These are phyloP conservation scores for Lophium mytilinum DNA, from an alignment of 495 filamentous ascomycete species.

Conservation along the genomic window DNA sequence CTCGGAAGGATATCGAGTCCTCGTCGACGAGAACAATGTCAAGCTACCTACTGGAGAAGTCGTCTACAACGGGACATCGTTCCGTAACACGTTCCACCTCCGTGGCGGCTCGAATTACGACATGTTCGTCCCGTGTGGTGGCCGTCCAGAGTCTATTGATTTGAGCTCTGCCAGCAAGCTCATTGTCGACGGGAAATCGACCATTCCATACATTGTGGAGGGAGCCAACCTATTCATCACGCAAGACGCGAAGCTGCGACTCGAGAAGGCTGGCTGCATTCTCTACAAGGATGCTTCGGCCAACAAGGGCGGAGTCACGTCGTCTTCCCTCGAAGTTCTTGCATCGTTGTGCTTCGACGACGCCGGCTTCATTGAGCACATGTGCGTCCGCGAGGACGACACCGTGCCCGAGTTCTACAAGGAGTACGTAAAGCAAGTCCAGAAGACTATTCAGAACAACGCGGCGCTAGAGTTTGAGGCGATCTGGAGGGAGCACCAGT, in stretches of 20 bases:
- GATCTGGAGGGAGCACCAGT: slow-evolving; percentile 88
- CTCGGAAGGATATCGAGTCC: slow-evolving; percentile 77
- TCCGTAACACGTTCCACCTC: slow-evolving; percentile 96
- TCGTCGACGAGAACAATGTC: slow-evolving; percentile 83
- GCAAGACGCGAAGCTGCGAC: slow-evolving; percentile 90
- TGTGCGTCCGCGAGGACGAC: slow-evolving; percentile 78
- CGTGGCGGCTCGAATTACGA: slow-evolving; percentile 69
- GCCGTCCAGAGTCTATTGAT: slow-evolving; percentile 94
- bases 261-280: slow-evolving; percentile 88
- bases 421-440: slow-evolving; percentile 85
- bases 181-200: slow-evolving; percentile 72
- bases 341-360: slow-evolving; percentile 93
- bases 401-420: slow-evolving; percentile 83
- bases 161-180: slow-evolving; percentile 75
- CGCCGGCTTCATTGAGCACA: slow-evolving; percentile 75
- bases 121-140: slow-evolving; percentile 91
- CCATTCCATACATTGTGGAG: slow-evolving; percentile 91
- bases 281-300: slow-evolving; percentile 96
- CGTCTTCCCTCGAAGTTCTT: slow-evolving; percentile 93
- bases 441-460: slow-evolving; percentile 80
- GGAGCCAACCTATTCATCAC: slow-evolving; percentile 98
- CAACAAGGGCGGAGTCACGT: slow-evolving; percentile 98
- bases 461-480: slow-evolving; percentile 92
- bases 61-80: slow-evolving; percentile 82
- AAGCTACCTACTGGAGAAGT: slow-evolving; percentile 78